Evolutionary conservation across 345 rosid species (phyloP), one percentile per base, ranked within the genome.

Genomic region (Citrus reticulata): DNA sequence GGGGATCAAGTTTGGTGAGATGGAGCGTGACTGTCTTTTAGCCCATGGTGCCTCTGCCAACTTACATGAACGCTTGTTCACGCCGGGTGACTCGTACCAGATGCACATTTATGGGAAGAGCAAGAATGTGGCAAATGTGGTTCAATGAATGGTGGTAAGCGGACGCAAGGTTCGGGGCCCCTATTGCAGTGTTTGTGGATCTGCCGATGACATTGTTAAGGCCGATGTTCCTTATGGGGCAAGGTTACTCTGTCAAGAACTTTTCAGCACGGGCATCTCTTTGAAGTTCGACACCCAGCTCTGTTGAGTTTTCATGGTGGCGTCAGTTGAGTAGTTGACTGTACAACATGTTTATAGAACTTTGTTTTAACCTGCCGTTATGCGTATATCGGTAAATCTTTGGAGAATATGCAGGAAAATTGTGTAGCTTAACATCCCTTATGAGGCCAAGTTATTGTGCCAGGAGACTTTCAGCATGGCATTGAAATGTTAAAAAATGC

Each of bases 1-100:
- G 99, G 98, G 98, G 5, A 85, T 96, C 79, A 93, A 93, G 83
- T 93, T 96, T 11, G 98, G 98, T 17, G 98, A 96, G 80, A 92
- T 94, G 95, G 97, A 94, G 82, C 87, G 97, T 5, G 98, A 96
- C 82, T 93, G 95, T 82, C 93, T 96, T 1, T 88, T 93, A 64
- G 98, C 97, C 13, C 98, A 94, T 8, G 92, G 97, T 24, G 98
- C 98, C 13, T 83, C 95, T 0, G 95, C 92, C 4, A 96, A 94
- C 78, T 79, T 96, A 68, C 90, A 92, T 30, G 98, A 93, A 80
- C 92, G 93, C 24, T 94, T 94, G 65, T 91, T 94, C 77, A 92
- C 93, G 0, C 89, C 89, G 0, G 89, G 95, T 16, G 95, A 94
- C 64, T 93, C 88, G 19, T 93, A 97, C 16, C 87, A 90, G 82